phyloP scores from a whole-genome alignment of 2,329 filamentous ascomycete genomes.

The Exophiala calicioides region DNA sequence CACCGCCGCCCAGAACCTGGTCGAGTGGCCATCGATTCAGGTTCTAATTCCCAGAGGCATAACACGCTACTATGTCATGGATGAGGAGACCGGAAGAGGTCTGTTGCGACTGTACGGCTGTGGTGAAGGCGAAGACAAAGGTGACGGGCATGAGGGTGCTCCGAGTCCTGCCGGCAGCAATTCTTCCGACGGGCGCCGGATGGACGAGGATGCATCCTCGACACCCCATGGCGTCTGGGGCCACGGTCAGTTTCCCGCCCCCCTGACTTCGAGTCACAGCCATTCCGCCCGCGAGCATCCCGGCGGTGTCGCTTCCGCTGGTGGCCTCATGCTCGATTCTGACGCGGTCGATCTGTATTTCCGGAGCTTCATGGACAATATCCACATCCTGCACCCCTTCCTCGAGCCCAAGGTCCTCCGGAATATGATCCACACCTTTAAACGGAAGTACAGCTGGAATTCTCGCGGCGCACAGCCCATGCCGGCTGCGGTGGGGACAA shows the following conservation, averaged over 20 bases:
- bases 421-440: slow-evolving; percentile 55
- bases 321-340: slow-evolving; percentile 56
- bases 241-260: slow-evolving; percentile 41
- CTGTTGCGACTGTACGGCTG: slow-evolving; percentile 73
- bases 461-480: slow-evolving; percentile 15
- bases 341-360: slow-evolving; percentile 54
- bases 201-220: slow-evolving; percentile 37
- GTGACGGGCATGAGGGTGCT: slow-evolving; percentile 47
- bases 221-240: slow-evolving; percentile 56
- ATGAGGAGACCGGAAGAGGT: slow-evolving; percentile 72
- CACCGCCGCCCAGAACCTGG: slow-evolving; percentile 79
- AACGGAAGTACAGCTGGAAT: slow-evolving; percentile 48
- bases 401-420: slow-evolving; percentile 57
- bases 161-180: slow-evolving; percentile 44
- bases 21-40: slow-evolving; percentile 70
- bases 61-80: slow-evolving; percentile 65
- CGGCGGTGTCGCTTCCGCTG: slow-evolving; percentile 53
- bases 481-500: slow-evolving; percentile 21
- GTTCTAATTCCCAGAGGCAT: slow-evolving; percentile 57
- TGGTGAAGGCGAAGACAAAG: slow-evolving; percentile 70
- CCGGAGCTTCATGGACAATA: slow-evolving; percentile 59
- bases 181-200: slow-evolving; percentile 31
- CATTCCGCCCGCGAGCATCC: slow-evolving; percentile 36
- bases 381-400: slow-evolving; percentile 66
- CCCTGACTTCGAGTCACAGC: slow-evolving; percentile 29